Base-by-base conservation (phyloP, 2,329 filamentous ascomycete species). In the Talaromyces sp. region DNA sequence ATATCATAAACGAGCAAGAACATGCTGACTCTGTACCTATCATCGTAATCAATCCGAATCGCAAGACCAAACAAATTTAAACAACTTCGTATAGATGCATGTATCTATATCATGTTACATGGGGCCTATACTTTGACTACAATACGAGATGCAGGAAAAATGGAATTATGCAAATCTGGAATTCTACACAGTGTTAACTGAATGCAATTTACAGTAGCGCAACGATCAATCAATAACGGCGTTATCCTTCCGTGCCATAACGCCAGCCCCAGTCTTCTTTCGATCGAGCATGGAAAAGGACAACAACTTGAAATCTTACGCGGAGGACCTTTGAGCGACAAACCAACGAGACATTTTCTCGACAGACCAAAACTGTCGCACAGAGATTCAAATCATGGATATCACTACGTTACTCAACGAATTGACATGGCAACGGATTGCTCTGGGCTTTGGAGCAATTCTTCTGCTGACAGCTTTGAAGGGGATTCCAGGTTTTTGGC, bases 21-120 rank as follows among this genome's bases (percentile, higher is more conserved):
- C n/a, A 28, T 28, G 28, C 28, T 28, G 28, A 28, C 28, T 9
- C 35, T 9, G 35, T 16, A 9, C 35, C 55, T 83, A 39, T 39
- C 35, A 39, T 39, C 14, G 14, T 16, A 39, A 5, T 9, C 35
- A 39, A 9, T 39, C 35, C 12, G 35, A 39, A 39, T 39, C 12
- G 35, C 5, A 16, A 28, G 28, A 28, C 6, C 3, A 28, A 28
- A 28, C 6, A 28, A 28, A 6, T 28, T 28, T 28, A 6, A 28
- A 28, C 28, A 39, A 39, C 35, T 39, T 39, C 35, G 35, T 39
- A 39, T 39, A 39, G 9, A 39, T 39, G 35, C 8, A 39, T 16
- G 14, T 39, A 39, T 12, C 3, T 39, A 16, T 3, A 16, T 3
- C 12, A 39, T 39, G 9, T 39, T 39, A 39, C 35, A 39, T 4